phyloP scores from a whole-genome alignment of 768 basidiomycete genomes.

The Boletus reticulatus region DNA sequence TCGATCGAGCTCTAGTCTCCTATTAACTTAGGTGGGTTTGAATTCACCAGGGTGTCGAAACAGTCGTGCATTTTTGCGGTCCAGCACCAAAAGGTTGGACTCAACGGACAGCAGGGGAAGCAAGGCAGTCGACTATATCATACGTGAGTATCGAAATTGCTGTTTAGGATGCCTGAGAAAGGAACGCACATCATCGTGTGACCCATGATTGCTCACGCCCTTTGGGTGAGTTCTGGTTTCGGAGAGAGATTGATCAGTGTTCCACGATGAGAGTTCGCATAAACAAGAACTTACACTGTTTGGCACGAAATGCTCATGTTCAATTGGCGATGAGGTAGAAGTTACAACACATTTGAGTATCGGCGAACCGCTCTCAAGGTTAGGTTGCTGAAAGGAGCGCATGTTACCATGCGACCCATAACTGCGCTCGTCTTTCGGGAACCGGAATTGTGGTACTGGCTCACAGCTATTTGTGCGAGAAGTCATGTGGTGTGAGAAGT shows the following conservation, averaged over 20 bases:
- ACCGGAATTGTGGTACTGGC: constrained; percentile 12
- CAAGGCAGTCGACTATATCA: too few species aligned
- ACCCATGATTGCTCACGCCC: too few species aligned
- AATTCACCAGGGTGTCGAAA: not conserved
- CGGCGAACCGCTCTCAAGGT: not conserved
- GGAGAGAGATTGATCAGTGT: too few species aligned
- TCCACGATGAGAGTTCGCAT: constrained; percentile 64
- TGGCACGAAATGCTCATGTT: constrained; percentile 55
- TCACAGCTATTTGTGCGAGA: too few species aligned
- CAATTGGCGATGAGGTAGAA: constrained; percentile 56
- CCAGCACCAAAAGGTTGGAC: too few species aligned
- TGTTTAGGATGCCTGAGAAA: too few species aligned
- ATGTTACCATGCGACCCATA: constrained; percentile 68
- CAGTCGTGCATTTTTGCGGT: too few species aligned
- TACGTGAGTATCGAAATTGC: too few species aligned
- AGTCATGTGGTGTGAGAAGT: too few species aligned
- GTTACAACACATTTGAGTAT: constrained; percentile 32
- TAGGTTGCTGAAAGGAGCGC: constrained; percentile 25
- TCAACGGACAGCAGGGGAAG: too few species aligned
- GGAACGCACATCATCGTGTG: too few species aligned
- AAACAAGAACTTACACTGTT: constrained; percentile 56
- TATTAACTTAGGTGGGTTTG: not conserved
- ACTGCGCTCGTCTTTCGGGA: constrained; percentile 36
- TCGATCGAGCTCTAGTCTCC: constrained; percentile 40
- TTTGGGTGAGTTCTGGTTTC: too few species aligned